A percentile compares a stretch with the other conserved stretches of the same genome.
phyloP scores from a whole-genome alignment of 2,329 filamentous ascomycete species.

The Exophiala mesophila region DNA sequence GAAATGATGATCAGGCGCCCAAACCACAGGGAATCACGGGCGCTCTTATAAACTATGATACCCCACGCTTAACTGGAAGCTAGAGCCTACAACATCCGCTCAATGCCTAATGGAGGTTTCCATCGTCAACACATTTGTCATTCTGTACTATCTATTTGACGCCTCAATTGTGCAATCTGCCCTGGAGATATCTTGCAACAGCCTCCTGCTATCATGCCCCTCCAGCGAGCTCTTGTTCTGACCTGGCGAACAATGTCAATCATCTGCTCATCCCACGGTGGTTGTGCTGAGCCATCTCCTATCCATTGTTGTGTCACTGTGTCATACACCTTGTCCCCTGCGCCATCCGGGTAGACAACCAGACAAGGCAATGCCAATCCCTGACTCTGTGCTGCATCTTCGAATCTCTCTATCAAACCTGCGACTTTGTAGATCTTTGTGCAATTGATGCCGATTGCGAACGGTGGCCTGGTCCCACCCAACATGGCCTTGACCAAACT shows the following conservation, averaged over 20 bases:
- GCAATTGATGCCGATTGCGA: conserved; percentile 65
- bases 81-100: no score
- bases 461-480: conserved; percentile 38
- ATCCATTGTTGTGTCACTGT: conserved; percentile 59
- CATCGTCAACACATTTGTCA: no score
- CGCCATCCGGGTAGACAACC: conserved; percentile 65
- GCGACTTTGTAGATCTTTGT: conserved; percentile 40
- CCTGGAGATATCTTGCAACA: conserved; percentile 43
- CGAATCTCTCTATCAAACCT: conserved; percentile 28
- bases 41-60: no score
- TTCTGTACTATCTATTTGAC: no score
- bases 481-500: conserved; percentile 41
- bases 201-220: conserved; percentile 39
- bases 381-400: conserved; percentile 36
- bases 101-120: no score
- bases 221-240: conserved; percentile 18
- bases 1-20: no score
- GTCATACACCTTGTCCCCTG: conserved; percentile 64
- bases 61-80: no score
- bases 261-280: conserved; percentile 32
- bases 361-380: conserved; percentile 45
- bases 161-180: conserved; percentile 32
- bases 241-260: conserved; percentile 28
- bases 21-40: no score
- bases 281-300: conserved; percentile 12